Evolutionary conservation across 2,329 filamentous ascomycete species (phyloP).

Genomic region (Chalara sp.): DNA sequence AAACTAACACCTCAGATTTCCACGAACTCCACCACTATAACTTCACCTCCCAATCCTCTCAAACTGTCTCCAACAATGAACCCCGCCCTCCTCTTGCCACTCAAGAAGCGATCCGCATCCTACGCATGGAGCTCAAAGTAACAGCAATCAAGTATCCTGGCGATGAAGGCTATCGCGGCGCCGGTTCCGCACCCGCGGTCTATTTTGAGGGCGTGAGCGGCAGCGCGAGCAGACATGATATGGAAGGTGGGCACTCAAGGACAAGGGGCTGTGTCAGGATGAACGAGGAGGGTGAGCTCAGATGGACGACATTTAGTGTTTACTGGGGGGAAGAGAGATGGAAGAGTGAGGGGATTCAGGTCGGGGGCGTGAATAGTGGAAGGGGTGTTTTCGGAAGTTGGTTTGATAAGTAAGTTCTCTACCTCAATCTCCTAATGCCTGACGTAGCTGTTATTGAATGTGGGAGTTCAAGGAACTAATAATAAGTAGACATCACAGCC

Average conservation of each 20-base stretch:
- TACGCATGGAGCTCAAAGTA: conserved; percentile 60
- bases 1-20: conserved; percentile 50
- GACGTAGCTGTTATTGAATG: too few relatives aligned
- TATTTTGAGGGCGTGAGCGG: conserved; percentile 50
- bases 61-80: conserved; percentile 32
- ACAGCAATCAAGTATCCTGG: conserved; percentile 53
- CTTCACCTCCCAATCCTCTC: conserved; percentile 39
- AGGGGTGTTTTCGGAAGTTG: too few relatives aligned
- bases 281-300: background rate
- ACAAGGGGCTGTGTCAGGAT: background rate
- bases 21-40: conserved; percentile 69
- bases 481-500: too few relatives aligned
- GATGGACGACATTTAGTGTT: background rate
- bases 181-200: conserved; percentile 50
- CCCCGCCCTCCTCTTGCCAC: conserved; percentile 49
- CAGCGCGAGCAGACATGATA: too few relatives aligned
- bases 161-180: conserved; percentile 46
- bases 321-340: background rate
- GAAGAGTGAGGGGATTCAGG: too few relatives aligned
- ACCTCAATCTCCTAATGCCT: too few relatives aligned
- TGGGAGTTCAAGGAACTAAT: too few relatives aligned
- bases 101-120: conserved; percentile 63
- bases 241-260: too few relatives aligned
- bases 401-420: too few relatives aligned
- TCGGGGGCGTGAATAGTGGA: too few relatives aligned